Percentiles rank a stretch among this genome's conserved stretches.
Evolutionary conservation across 169 alveolate species (phyloP).

Genomic region (Plasmodium billcollinsi): DNA sequence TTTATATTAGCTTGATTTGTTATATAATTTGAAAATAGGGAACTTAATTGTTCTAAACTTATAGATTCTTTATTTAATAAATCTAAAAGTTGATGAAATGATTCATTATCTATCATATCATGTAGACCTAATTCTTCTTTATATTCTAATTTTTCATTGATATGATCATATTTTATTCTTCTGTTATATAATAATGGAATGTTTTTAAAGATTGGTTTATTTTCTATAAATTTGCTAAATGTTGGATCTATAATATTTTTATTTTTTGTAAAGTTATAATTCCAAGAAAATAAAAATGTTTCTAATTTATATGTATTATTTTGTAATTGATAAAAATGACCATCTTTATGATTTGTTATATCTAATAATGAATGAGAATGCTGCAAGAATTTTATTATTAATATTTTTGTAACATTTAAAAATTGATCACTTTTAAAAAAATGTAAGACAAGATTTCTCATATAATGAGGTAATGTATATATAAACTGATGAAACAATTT

Average conservation of each 20-base stretch:
- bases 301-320: slow-evolving; percentile 12
- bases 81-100: slow-evolving; percentile 11
- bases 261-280: slow-evolving; percentile 3
- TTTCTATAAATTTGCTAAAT: neutral
- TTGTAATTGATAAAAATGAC: slow-evolving; percentile 2
- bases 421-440: slow-evolving; percentile 50
- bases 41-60: slow-evolving; percentile 1
- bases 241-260: slow-evolving; percentile 7
- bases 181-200: slow-evolving; percentile 2
- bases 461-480: slow-evolving; percentile 12
- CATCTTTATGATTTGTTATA: neutral
- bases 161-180: slow-evolving; percentile 25
- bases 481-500: slow-evolving; percentile 23
- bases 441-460: slow-evolving; percentile 1
- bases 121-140: neutral
- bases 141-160: neutral
- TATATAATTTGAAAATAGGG: slow-evolving; percentile 6
- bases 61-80: slow-evolving; percentile 8
- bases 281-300: slow-evolving; percentile 21
- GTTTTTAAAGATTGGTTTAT: neutral
- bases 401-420: neutral
- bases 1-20: neutral
- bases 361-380: neutral
- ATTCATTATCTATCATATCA: slow-evolving; percentile 26
- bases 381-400: neutral